Base-by-base conservation (phyloP, 306 rosid species). In the Medicago ruthenica region DNA sequence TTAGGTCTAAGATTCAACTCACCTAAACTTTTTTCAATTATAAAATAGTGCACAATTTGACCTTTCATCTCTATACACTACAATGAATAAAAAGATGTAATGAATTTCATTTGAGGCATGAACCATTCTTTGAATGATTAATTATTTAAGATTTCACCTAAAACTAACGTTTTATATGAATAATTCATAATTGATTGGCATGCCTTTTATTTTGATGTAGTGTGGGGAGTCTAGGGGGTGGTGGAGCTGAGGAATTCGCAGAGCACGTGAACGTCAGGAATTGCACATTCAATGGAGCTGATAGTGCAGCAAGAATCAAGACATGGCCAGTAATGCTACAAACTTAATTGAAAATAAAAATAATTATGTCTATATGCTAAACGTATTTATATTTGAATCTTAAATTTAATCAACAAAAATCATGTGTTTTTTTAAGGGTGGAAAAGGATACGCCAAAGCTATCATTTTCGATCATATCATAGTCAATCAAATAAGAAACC, bases 321-420 rank as follows among this genome's bases (percentile, higher is more conserved):
- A 87, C 90, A 50, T 84, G 85, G 79, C 81, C 81, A 10, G 89
- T 83, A 79, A 75, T 66, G 6, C 60, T 53, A 21, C n/a, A 15
- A 13, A 71, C 9, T 76, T 42, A 15, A 4, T 40, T 42, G 45
- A 65, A 65, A 18, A 65, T 16, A 73, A 21, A 57, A 21, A 57
- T n/a, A n/a, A n/a, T n/a, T n/a, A n/a, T n/a, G n/a, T n/a, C n/a
- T n/a, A n/a, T n/a, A n/a, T n/a, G n/a, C n/a, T n/a, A n/a, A n/a
- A n/a, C n/a, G n/a, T n/a, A n/a, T n/a, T n/a, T 39, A 48, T 63
- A 48, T 17, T 62, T 27, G 47, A 10, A 62, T 62, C 10, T 9
- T 53, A 18, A 53, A 10, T 41, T 18, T 14, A 54, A 57, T 47
- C 6, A n/a, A 20, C 12, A 39, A 54, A 54, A 73, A 6, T 18